A percentile compares a stretch with the other conserved stretches of the same genome.
Evolutionary conservation across 2,329 filamentous ascomycete genomes (phyloP).

Genomic region (Ustilaginoidea virens): DNA sequence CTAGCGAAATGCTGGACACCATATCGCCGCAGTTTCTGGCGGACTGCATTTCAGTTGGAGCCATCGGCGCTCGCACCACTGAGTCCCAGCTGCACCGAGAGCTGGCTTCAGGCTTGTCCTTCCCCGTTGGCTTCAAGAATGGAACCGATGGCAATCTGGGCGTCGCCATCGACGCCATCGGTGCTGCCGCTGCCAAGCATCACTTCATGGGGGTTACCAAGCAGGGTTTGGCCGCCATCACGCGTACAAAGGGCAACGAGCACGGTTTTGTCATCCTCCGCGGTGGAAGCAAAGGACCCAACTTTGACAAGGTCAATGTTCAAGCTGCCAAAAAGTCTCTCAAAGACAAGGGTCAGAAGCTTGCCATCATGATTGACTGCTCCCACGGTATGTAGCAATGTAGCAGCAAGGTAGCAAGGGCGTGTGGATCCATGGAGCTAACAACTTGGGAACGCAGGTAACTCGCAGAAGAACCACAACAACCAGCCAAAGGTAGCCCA

Average conservation of each 20-base stretch:
- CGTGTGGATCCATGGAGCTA: no score
- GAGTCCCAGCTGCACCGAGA: conserved; percentile 95
- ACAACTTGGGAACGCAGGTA: no score
- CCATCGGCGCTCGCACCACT: conserved; percentile 89
- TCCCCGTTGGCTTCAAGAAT: conserved; percentile 99
- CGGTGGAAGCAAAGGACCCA: conserved; percentile 81
- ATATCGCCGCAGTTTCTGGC: conserved; percentile 97
- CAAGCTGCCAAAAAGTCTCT: conserved; percentile 64
- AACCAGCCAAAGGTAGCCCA: conserved; percentile 73
- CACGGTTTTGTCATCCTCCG: conserved; percentile 95
- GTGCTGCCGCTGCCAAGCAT: conserved; percentile 68
- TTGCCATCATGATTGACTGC: conserved; percentile 96
- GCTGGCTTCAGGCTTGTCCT: conserved; percentile 84
- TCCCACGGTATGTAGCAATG: conserved; percentile 63
- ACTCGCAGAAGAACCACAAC: conserved; percentile 93
- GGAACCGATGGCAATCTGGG: conserved; percentile 85
- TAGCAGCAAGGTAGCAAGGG: no score
- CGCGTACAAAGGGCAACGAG: conserved; percentile 82
- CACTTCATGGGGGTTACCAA: conserved; percentile 99
- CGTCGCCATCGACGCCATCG: conserved; percentile 92
- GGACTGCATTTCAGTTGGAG: conserved; percentile 87
- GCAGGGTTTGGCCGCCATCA: conserved; percentile 89
- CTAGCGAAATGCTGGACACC: conserved; percentile 95
- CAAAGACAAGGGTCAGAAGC: conserved; percentile 65
- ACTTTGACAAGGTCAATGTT: conserved; percentile 80